Conservation (phyloP, 2,329 filamentous ascomycete species). For the Microcera coccophila region DNA sequence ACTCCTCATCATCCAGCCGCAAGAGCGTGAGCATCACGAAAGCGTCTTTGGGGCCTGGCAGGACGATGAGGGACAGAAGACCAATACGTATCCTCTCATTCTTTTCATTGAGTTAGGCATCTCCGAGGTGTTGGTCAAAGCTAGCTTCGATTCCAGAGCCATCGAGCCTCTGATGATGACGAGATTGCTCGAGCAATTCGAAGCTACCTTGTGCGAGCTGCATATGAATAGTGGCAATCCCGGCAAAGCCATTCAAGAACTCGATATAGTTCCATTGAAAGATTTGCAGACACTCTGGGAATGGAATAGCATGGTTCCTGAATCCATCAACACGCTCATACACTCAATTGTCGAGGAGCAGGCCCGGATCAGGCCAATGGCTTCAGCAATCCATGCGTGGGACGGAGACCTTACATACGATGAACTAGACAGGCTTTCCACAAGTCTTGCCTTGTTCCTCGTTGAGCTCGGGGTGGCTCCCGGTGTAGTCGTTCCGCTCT, state of each 20-base stretch:
- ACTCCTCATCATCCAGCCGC: not conserved
- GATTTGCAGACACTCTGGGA: not conserved
- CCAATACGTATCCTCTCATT: not conserved
- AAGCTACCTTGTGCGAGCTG: not conserved
- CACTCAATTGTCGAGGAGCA: not conserved
- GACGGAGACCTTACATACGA: conserved; percentile 1
- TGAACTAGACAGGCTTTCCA: conserved; percentile 3
- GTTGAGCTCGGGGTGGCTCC: conserved; percentile 22
- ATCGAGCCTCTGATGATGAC: not conserved
- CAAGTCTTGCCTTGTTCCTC: conserved; percentile 4
- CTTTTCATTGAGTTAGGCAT: not conserved
- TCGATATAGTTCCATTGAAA: not conserved
- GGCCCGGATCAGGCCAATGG: conserved; percentile 7
- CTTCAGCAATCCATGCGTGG: conserved; percentile 8
- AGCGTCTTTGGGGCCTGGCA: no score
- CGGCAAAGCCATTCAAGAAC: not conserved
- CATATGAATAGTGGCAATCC: not conserved
- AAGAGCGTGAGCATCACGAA: not conserved
- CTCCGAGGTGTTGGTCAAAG: conserved; percentile 3
- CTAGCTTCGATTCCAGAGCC: not conserved
- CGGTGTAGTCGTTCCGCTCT: conserved; percentile 30
- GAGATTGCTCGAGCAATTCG: conserved; percentile 34
- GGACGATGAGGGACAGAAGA: not conserved
- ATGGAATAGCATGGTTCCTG: not conserved
- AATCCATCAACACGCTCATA: not conserved